Evolutionary conservation across 176 grass and related monocot genomes (phyloP).

Genomic region (Ananas comosus): DNA sequence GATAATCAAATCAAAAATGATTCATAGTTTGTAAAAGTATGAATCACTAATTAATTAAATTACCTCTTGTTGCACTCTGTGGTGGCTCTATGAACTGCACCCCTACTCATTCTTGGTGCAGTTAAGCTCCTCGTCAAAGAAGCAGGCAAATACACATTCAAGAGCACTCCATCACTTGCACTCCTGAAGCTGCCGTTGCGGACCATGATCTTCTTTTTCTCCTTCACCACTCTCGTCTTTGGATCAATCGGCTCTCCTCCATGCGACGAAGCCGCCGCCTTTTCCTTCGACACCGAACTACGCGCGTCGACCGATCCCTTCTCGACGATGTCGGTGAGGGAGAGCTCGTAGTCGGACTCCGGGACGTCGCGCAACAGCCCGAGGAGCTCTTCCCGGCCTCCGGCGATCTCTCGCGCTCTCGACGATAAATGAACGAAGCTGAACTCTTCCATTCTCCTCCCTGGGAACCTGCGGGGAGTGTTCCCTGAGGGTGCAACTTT

Average conservation of each 20-base stretch:
- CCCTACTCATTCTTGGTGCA: slow-evolving; percentile 29
- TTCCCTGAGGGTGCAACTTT: background rate
- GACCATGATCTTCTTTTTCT: slow-evolving; percentile 18
- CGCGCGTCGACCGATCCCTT: slow-evolving; percentile 5
- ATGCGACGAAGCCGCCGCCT: slow-evolving; percentile 2
- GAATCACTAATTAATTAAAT: background rate
- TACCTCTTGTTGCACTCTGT: slow-evolving; percentile 32
- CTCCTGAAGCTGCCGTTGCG: slow-evolving; percentile 41
- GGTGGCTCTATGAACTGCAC: background rate
- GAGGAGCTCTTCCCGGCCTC: slow-evolving; percentile 58
- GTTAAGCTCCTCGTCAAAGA: slow-evolving; percentile 74
- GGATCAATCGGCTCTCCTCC: slow-evolving; percentile 5
- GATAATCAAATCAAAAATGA: too few species aligned
- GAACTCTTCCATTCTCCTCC: slow-evolving; percentile 20
- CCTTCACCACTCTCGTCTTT: slow-evolving; percentile 1
- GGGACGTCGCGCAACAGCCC: slow-evolving; percentile 60
- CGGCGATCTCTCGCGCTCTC: slow-evolving; percentile 58
- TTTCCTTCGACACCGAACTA: background rate
- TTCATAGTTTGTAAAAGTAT: too few species aligned
- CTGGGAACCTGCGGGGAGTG: slow-evolving; percentile 35
- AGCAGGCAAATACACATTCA: slow-evolving; percentile 73
- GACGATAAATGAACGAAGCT: slow-evolving; percentile 16
- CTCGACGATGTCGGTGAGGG: slow-evolving; percentile 64
- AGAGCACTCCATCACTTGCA: slow-evolving; percentile 77
- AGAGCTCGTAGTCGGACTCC: slow-evolving; percentile 75